phyloP scores from a whole-genome alignment of 2,329 filamentous ascomycete species.

The Sphaerostilbella broomeana region DNA sequence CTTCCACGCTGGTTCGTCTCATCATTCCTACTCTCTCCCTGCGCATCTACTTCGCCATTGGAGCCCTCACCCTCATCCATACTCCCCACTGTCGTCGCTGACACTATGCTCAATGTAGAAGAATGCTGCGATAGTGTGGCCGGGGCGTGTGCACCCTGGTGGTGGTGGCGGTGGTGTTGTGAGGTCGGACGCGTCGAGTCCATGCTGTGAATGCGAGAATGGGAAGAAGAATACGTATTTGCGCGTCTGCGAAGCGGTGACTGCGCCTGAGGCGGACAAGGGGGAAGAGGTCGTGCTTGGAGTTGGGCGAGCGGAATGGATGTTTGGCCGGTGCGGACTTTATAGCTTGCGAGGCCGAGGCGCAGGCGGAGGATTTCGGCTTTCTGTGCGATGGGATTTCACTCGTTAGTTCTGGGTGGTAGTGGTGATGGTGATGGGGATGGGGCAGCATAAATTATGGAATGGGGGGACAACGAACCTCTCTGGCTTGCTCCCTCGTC shows the following conservation, averaged over 20 bases:
- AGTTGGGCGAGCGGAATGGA: constrained; percentile 57
- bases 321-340: constrained; percentile 66
- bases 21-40: too few species aligned
- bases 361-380: constrained; percentile 61
- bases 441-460: neutral
- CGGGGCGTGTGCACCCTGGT: neutral
- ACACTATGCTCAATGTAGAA: too few species aligned
- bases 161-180: neutral
- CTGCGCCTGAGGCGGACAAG: constrained; percentile 20
- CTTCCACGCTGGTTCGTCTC: too few species aligned
- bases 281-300: constrained; percentile 31
- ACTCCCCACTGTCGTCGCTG: too few species aligned
- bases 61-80: too few species aligned
- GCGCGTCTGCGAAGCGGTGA: constrained; percentile 8
- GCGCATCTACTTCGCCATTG: too few species aligned
- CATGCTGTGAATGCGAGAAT: neutral
- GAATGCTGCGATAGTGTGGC: too few species aligned
- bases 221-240: neutral
- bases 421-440: neutral
- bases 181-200: neutral
- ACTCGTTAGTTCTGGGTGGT: neutral
- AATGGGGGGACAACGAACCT: constrained; percentile 30
- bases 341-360: constrained; percentile 67
- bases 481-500: constrained; percentile 47
- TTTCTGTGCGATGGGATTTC: constrained; percentile 34